These are phyloP conservation scores for Amanita pseudoporphyria DNA, from an alignment of 768 basidiomycete species.

Conservation along the genomic window DNA sequence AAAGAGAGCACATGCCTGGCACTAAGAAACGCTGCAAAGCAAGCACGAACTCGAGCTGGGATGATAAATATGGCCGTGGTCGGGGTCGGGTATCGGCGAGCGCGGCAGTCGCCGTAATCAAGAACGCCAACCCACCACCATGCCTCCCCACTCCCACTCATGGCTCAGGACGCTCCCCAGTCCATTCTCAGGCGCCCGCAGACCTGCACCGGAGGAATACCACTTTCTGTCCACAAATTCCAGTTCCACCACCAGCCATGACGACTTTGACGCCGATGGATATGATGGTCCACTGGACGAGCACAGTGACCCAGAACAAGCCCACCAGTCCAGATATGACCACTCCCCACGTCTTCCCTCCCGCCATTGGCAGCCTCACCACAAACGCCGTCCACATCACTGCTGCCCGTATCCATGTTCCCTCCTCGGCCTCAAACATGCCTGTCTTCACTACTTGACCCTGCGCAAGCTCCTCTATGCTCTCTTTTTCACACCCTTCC, in stretches of 20 bases:
- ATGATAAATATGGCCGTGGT: no score
- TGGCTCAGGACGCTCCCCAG: not conserved
- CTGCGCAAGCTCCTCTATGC: conserved; percentile 1
- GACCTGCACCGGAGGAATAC: not conserved
- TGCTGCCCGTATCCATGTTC: not conserved
- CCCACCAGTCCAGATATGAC: no score
- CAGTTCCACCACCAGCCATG: not conserved
- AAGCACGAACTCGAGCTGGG: no score
- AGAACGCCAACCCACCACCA: no score
- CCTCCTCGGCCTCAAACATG: not conserved
- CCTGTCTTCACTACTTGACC: not conserved
- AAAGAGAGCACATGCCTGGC: no score
- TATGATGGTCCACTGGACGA: no score
- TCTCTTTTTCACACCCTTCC: conserved; percentile 1
- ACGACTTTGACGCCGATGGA: not conserved
- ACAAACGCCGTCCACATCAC: not conserved
- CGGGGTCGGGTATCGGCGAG: no score
- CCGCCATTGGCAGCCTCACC: not conserved
- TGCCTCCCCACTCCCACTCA: not conserved
- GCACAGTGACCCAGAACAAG: no score
- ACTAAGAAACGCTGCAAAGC: no score
- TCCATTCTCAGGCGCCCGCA: not conserved
- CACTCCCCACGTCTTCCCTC: no score
- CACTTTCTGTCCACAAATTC: not conserved
- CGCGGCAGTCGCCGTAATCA: no score